Evolutionary conservation across 305 asterid species (phyloP).

Genomic region (Striga hermonthica): DNA sequence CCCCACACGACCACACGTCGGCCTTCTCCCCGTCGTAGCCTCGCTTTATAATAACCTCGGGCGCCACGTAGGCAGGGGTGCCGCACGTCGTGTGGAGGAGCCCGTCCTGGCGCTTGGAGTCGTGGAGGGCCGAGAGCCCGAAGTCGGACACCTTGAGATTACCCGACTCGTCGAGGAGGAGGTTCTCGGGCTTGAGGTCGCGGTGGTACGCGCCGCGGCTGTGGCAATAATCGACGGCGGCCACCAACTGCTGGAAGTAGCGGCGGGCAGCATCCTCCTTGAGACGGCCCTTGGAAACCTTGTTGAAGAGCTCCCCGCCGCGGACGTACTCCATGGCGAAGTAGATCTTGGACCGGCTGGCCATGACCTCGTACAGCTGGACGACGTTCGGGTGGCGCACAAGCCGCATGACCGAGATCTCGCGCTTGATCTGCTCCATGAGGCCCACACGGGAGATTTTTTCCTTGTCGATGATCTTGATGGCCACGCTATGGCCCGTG

Average conservation of each 20-base stretch:
- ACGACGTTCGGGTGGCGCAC: slow-evolving; percentile 42
- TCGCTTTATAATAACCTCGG: slow-evolving; percentile 41
- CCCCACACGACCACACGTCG: slow-evolving; percentile 50
- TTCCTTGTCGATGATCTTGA: slow-evolving; percentile 41
- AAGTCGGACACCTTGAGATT: slow-evolving; percentile 45
- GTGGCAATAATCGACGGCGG: slow-evolving; percentile 49
- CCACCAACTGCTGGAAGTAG: slow-evolving; percentile 45
- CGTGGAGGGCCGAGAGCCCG: slow-evolving; percentile 42
- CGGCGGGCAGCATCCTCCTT: slow-evolving; percentile 45
- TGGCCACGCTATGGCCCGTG: slow-evolving; percentile 42
- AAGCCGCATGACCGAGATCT: slow-evolving; percentile 42
- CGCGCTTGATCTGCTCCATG: slow-evolving; percentile 43
- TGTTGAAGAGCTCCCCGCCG: slow-evolving; percentile 51
- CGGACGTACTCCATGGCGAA: slow-evolving; percentile 43
- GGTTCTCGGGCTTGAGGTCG: slow-evolving; percentile 49
- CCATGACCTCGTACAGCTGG: slow-evolving; percentile 41
- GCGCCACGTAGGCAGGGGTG: slow-evolving; percentile 56
- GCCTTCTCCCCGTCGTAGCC: slow-evolving; percentile 51
- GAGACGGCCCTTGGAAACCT: slow-evolving; percentile 46
- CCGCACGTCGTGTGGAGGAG: slow-evolving; percentile 52
- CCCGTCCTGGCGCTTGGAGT: slow-evolving; percentile 39
- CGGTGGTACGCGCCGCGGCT: slow-evolving; percentile 48
- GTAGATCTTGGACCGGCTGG: slow-evolving; percentile 43
- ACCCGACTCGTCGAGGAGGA: slow-evolving; percentile 44
- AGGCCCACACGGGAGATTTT: slow-evolving; percentile 35